Evolutionary conservation across 352 stramenopile species (phyloP), one percentile per base, ranked within the genome.

Genomic region (Phytophthora melonis): DNA sequence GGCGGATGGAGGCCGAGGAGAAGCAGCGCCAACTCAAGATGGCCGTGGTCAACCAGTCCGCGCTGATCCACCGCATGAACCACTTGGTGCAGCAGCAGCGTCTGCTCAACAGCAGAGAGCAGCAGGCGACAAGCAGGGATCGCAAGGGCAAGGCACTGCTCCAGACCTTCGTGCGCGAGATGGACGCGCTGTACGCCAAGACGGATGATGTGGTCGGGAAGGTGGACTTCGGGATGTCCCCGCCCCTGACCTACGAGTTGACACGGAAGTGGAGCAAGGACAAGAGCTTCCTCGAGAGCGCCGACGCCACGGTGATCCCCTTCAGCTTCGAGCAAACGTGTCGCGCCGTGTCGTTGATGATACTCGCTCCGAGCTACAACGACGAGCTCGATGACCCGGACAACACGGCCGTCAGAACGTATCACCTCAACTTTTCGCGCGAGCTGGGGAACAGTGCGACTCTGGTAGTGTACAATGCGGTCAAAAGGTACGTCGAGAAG

Each of bases 401-500:
- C 21, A 77, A 73, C 54, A 74, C 65, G 3, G 58, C 65, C 23
- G 39, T 45, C 25, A 52, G 57, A 34, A 68, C 55, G 43, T 72
- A 72, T n/a, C 69, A 19, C 19, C 30, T 69, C 4, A 73, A 65
- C 41, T 73, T 73, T 10, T 65, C 62, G 19, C 55, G 36, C 5
- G 64, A 77, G 43, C 27, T 73, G 13, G 57, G 50, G 3, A 61
- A 58, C 34, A 63, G 45, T 21, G 64, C 50, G 30, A 73, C 43
- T 8, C 63, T 77, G 19, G 30, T 77, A 19, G 25, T 73, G 2
- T 73, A 73, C 41, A 68, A 62, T 19, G 84, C 84, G 19, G 80
- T 88, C 58, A 73, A 72, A 7, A 58, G 77, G 54, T 91, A 83
- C 39, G 73, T 80, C 1, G 78, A 89, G 27, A 23, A 23, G 1